Evolutionary conservation across 2,329 filamentous ascomycete species (phyloP), one percentile per base, ranked within the genome.

Genomic region (Cordyceps cicadae): DNA sequence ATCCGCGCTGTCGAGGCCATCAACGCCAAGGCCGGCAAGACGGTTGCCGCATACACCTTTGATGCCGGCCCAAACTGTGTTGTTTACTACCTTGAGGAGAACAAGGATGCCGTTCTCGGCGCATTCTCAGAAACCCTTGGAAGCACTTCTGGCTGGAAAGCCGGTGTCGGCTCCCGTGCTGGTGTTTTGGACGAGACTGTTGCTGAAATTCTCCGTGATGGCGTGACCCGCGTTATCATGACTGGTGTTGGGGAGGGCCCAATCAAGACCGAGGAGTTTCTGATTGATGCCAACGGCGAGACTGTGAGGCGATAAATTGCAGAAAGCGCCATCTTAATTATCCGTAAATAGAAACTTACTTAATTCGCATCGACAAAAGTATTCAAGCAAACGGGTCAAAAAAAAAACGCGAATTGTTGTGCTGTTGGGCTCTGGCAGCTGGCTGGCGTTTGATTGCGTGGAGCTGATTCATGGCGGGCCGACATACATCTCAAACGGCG

Each of bases 41-140:
- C 84, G 0, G 82, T 97, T 19, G 92, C 90, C 3, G 94, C 94
- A 3, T 99, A 99, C 75, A 99, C 94, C 0, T 99, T 97, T 70
- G 94, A 99, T 71, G 94, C 94, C 0, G 94, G 94, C 57, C 94
- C 94, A 59, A 99, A 99, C 76, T 92, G 92, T 46, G 95, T 99
- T 55, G 86, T 99, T 55, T 99, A 99, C 80, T 97, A 96, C 71
- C 83, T 92, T 46, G 89, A 92, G 71, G 81, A 92, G 78, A 84
- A 96, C 67, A 82, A 86, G 64, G 81, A 82, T 48, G 75, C 81
- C 3, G 87, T 97, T 3, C 84, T 92, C 0, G 92, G 92, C 9
- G 83, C 87, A 0, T 89, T 99, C 75, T 89, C 90, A 77, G 77
- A 78, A 45, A 79, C 89, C 19, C 71, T 93, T 26, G 78, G 75